These are phyloP conservation scores for Croton laevigatus DNA, from an alignment of 441 rosid species.

Conservation along the genomic window DNA sequence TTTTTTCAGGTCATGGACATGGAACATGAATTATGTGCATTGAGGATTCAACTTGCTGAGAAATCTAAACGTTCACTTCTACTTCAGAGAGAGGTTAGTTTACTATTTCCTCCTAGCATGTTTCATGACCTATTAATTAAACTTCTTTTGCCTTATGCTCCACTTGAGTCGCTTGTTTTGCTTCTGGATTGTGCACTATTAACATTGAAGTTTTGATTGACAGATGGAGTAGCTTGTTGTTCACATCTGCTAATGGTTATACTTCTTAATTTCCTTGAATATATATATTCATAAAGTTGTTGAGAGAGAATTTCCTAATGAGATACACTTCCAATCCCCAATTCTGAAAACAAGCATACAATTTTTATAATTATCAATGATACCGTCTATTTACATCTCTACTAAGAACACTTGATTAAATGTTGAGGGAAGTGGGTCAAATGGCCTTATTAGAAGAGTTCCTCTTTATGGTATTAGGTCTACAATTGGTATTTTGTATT, in stretches of 20 bases:
- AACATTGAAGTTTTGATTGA: conserved; percentile 2
- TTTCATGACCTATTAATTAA: neutral
- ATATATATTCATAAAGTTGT: no score
- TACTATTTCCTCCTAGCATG: neutral
- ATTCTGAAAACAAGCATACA: no score
- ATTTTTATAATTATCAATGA: no score
- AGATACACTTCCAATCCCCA: neutral
- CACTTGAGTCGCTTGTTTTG: neutral
- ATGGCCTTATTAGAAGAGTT: no score
- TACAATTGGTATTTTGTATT: no score
- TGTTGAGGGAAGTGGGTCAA: no score
- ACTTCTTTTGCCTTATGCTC: neutral
- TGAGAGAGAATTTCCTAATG: neutral
- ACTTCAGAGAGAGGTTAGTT: conserved; percentile 75
- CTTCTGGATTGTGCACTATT: neutral
- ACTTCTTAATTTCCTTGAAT: neutral
- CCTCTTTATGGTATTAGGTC: no score
- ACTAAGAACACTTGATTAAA: no score
- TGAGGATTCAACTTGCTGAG: conserved; percentile 85
- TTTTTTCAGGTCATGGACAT: conserved; percentile 89
- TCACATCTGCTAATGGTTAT: neutral
- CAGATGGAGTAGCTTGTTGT: neutral
- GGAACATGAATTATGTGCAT: conserved; percentile 89
- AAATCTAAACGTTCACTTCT: conserved; percentile 74
- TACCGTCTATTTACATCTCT: no score